Base-by-base conservation (phyloP, 257 asterid genomes). In the Solanum chaucha region DNA sequence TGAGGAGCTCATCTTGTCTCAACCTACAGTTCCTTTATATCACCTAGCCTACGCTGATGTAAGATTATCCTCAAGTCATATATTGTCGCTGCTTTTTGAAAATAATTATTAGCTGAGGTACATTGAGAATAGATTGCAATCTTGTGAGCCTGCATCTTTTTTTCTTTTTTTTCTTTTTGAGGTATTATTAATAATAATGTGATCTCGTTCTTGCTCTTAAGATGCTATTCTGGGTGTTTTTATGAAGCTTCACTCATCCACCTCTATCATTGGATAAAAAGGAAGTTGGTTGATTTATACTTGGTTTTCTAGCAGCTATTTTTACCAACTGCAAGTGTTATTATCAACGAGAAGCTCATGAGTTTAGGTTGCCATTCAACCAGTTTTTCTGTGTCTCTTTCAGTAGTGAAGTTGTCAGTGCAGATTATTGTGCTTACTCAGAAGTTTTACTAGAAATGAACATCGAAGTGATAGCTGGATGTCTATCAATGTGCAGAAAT, bases 21-120 rank as follows among this genome's bases (percentile, higher is more conserved):
- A 96, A 88, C 99, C 99, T 35, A 92, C 97, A 17, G 88, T 96
- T 91, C 99, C 99, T 46, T 89, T 96, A 77, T 91, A 94, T 91
- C 99, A 97, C 92, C 94, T 96, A 82, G 93, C 95, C 46, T 95
- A 97, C 75, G 99, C 99, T 64, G 98, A 97, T 92, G 99, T 97
- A 93, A 95, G 98, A 89, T 84, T 86, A 89, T 87, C 85, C 75
- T 89, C 87, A 28, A 65, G 28, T 81, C 85, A 28, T 30, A 48
- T 48, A 8, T 26, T 81, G 3, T 48, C 0, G 2, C 17, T 81
- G 85, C 26, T 17, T 81, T 80, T 28, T 48, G 14, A 81, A 28
- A 48, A 5, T 40, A 46, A 48, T 7, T 7, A 78, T 24, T 78
- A 8, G 82, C 51, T 20, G 64, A 44, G 64, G 65, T 78, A n/a